These are phyloP conservation scores for Colletotrichum tofieldiae DNA, from an alignment of 2,329 filamentous ascomycete genomes.

Conservation along the genomic window DNA sequence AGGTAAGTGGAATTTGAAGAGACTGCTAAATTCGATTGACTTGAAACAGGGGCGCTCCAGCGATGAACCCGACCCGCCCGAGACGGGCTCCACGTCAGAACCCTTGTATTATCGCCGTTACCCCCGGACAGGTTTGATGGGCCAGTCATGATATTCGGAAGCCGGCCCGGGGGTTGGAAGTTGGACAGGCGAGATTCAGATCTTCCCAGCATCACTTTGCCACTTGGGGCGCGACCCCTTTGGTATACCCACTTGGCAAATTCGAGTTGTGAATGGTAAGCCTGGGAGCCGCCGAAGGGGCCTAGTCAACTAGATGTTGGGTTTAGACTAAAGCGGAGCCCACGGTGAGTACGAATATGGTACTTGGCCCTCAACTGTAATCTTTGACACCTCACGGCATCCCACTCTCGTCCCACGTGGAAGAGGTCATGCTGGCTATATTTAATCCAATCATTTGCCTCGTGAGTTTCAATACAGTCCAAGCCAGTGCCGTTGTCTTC, in stretches of 20 bases:
- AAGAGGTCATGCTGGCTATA: not conserved
- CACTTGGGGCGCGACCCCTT: not conserved
- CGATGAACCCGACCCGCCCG: slow-evolving; percentile 13
- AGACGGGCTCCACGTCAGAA: slow-evolving; percentile 2
- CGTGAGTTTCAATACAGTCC: not conserved
- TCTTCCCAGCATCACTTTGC: not conserved
- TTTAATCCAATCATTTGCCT: not conserved
- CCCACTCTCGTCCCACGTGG: not conserved
- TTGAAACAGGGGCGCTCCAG: slow-evolving; percentile 24
- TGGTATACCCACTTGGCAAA: not conserved
- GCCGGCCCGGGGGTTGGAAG: not conserved
- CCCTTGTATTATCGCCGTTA: slow-evolving; percentile 4
- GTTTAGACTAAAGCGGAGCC: not conserved
- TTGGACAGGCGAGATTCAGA: slow-evolving; percentile 4
- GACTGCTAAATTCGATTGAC: slow-evolving; percentile 5
- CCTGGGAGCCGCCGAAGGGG: not conserved
- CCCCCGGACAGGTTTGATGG: not conserved
- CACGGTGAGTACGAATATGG: not conserved
- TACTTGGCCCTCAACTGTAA: not conserved
- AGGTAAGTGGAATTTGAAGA: slow-evolving; percentile 9
- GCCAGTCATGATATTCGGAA: slow-evolving; percentile 7
- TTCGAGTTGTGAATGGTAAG: not conserved
- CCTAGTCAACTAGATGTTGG: not conserved
- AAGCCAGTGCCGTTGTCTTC: not conserved
- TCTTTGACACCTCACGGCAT: not conserved